Conservation (phyloP, 352 stramenopile genomes). For the Globisporangium polare region DNA sequence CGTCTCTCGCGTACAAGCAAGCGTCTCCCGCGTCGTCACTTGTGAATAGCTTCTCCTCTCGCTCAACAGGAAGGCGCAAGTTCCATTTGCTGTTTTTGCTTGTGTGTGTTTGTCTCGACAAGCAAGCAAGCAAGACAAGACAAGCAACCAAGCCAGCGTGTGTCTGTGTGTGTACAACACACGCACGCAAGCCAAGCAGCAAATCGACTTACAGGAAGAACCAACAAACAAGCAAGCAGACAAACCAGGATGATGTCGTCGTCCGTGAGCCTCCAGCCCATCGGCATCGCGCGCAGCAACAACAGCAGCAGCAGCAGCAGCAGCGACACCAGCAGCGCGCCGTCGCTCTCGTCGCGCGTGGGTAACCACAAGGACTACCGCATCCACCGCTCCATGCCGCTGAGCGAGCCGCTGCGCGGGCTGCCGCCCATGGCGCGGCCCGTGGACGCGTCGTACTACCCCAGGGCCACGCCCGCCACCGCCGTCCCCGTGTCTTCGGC, state of each 20-base stretch:
- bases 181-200: not conserved
- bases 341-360: constrained; percentile 17
- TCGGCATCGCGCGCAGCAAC: constrained; percentile 11
- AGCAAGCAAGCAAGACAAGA: constrained; percentile 8
- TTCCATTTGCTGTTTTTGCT: not conserved
- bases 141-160: not conserved
- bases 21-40: not conserved
- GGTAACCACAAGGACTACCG: constrained; percentile 18
- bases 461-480: not conserved
- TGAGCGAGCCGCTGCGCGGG: constrained; percentile 14
- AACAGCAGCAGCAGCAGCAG: constrained; percentile 13
- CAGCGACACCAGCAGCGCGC: not conserved
- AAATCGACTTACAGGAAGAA: constrained; percentile 2
- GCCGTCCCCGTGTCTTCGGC: not conserved
- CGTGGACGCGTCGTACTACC: constrained; percentile 18
- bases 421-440: constrained; percentile 15
- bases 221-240: constrained; percentile 3
- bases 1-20: not conserved
- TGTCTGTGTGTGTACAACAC: constrained; percentile 3
- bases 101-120: constrained; percentile 1
- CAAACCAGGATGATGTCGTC: constrained; percentile 4
- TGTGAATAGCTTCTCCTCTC: constrained; percentile 2
- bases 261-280: constrained; percentile 7
- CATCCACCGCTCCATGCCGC: constrained; percentile 18
- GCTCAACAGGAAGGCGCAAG: constrained; percentile 15